Conservation (phyloP, 2,329 filamentous ascomycete species). For the Cladophialophora psammophila region DNA sequence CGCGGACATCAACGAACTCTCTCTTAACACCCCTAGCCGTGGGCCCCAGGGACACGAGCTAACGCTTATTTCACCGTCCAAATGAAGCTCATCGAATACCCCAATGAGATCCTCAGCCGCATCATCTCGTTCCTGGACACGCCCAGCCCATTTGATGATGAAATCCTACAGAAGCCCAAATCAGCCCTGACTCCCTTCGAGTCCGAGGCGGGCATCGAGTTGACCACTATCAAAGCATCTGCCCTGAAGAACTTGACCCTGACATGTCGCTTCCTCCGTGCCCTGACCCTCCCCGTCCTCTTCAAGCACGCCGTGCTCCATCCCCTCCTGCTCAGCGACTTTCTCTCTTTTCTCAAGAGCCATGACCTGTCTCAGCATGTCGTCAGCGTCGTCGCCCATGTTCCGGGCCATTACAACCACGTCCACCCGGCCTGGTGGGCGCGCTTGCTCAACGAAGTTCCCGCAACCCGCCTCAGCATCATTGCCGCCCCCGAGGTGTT, state of each 20-base stretch:
- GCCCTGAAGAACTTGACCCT: constrained; percentile 64
- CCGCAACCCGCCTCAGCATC: constrained; percentile 61
- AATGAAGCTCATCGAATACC: constrained; percentile 51
- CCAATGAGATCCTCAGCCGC: constrained; percentile 67
- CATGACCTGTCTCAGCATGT: constrained; percentile 50
- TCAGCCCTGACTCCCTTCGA: constrained; percentile 12
- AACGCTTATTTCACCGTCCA: neutral
- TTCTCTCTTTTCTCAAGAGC: constrained; percentile 49
- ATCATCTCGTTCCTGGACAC: constrained; percentile 64
- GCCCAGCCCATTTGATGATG: constrained; percentile 43
- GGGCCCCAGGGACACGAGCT: neutral
- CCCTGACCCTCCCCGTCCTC: constrained; percentile 60
- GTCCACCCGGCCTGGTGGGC: constrained; percentile 60
- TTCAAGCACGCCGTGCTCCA: constrained; percentile 63
- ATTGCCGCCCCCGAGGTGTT: constrained; percentile 69
- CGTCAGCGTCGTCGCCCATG: constrained; percentile 56
- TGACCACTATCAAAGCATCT: constrained; percentile 16
- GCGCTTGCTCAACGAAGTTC: constrained; percentile 60
- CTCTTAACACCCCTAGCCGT: no score
- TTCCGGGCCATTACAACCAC: constrained; percentile 52
- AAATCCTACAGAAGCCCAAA: constrained; percentile 57
- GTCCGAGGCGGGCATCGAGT: constrained; percentile 9
- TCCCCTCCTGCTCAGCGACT: constrained; percentile 45
- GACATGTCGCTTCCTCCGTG: constrained; percentile 63
- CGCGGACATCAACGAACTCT: no score